Evolutionary conservation across 257 asterid species (phyloP), one percentile per base, ranked within the genome.

Genomic region (Primulina tabacum): DNA sequence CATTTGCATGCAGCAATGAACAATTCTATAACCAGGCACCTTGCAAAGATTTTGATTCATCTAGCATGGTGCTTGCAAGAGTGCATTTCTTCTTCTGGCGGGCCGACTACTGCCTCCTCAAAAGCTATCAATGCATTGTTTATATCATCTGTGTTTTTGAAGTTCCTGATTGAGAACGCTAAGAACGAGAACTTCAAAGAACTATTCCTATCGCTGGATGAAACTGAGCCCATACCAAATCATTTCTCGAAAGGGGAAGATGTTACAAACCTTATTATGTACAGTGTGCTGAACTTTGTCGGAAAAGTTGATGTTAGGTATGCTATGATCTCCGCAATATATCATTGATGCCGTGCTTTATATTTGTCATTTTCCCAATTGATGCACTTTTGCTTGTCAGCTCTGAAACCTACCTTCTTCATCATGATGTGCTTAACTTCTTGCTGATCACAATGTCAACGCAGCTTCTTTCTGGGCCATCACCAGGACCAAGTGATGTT

Each of bases 1-100:
- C 57, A 53, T 67, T 67, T 76, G 68, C 17, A 8, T 87, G 85
- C 95, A 94, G 99, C 86, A 71, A 80, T 65, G 85, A 92, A 89
- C 80, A 94, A 94, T 80, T 75, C 77, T 75, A 77, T 77, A 62
- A 94, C 99, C 63, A 86, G 93, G 85, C 99, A 94, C 79, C 97
- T 94, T 32, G 87, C 88, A 1, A 94, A 94, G 85, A 83, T 88
- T 72, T 76, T 94, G 86, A 81, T 94, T 82, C 92, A 94, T 82
- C 82, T 94, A 67, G 77, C 87, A 5, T 82, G 89, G 97, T 88
- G 95, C 82, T 81, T 94, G 92, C 87, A 89, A 82, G 97, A 92
- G 83, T 91, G 96, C 79, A 78, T 77, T 75, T 80, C 92, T 68
- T 75, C 87, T 65, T 77, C 98, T 34, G 91, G 79, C 74, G 81